A percentile compares a stretch with the other conserved stretches of the same genome.
Conservation (phyloP, 495 filamentous ascomycete genomes). For the Penicillium angulare region DNA sequence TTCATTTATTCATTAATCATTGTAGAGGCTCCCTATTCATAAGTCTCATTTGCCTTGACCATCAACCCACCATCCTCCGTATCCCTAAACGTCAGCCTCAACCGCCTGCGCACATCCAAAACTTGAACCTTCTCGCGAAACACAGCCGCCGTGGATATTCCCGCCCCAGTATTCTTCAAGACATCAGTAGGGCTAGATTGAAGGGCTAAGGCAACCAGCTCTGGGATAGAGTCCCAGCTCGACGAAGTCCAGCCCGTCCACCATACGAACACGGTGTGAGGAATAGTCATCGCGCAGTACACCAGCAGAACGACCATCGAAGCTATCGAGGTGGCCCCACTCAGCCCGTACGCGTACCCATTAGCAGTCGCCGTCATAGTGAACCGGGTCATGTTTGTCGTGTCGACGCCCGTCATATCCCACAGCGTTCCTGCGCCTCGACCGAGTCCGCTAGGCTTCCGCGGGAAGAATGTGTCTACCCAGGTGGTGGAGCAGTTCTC, state of each 20-base stretch:
- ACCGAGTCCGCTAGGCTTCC: background rate
- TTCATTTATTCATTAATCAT: too few species aligned
- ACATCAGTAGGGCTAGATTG: background rate
- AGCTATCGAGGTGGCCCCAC: background rate
- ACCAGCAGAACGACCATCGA: background rate
- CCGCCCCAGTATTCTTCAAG: background rate
- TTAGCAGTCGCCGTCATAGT: background rate
- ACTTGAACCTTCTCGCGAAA: too few species aligned
- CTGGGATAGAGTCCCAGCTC: background rate
- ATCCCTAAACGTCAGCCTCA: too few species aligned
- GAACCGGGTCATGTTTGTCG: background rate
- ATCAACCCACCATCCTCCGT: too few species aligned
- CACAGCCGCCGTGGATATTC: background rate
- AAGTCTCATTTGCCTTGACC: too few species aligned
- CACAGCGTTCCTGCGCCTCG: background rate
- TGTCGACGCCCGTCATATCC: background rate
- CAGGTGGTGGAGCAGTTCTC: too few species aligned
- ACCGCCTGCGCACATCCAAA: too few species aligned
- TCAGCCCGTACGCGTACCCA: background rate
- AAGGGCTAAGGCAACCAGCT: background rate
- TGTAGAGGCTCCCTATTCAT: too few species aligned
- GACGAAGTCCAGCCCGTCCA: background rate
- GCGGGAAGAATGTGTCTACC: background rate
- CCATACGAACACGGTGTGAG: background rate
- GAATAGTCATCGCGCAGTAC: background rate